Evolutionary conservation across 2,329 filamentous ascomycete genomes (phyloP).

Genomic region (Aspergillus fijiensis): DNA sequence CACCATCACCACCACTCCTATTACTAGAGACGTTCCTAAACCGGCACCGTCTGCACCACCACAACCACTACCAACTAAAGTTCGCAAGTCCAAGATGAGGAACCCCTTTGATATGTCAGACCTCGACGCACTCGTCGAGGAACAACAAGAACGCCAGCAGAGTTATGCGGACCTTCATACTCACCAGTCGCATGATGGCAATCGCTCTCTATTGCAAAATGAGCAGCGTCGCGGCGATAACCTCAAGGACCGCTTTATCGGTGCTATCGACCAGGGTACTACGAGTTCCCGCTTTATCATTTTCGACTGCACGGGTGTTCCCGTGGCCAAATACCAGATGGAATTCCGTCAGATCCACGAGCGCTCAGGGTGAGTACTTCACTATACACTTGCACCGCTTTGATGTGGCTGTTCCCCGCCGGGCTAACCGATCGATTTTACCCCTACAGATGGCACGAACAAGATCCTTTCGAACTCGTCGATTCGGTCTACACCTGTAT

Average conservation of each 20-base stretch:
- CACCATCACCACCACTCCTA: not conserved
- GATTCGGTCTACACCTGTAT: constrained; percentile 76
- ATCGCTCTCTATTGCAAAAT: constrained; percentile 37
- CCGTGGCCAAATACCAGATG: constrained; percentile 79
- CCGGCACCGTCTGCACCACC: constrained; percentile 7
- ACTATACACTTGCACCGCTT: not conserved
- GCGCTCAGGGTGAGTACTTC: constrained; percentile 69
- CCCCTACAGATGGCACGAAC: constrained; percentile 75
- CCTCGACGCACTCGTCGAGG: constrained; percentile 21
- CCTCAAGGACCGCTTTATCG: constrained; percentile 61
- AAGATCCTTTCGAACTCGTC: constrained; percentile 76
- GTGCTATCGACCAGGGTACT: constrained; percentile 87
- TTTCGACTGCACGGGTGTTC: constrained; percentile 76
- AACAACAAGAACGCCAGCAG: constrained; percentile 15
- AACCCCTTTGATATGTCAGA: constrained; percentile 37
- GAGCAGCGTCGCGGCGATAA: constrained; percentile 32
- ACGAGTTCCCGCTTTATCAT: constrained; percentile 89
- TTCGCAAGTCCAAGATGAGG: constrained; percentile 17
- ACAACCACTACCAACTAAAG: not conserved
- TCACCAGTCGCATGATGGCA: constrained; percentile 33
- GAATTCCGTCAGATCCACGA: constrained; percentile 85
- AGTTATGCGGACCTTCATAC: constrained; percentile 27
- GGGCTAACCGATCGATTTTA: not conserved
- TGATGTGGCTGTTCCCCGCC: not conserved
- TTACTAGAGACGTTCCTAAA: not conserved